phyloP scores from a whole-genome alignment of 306 rosid species.

The Citrullus mucosospermus region DNA sequence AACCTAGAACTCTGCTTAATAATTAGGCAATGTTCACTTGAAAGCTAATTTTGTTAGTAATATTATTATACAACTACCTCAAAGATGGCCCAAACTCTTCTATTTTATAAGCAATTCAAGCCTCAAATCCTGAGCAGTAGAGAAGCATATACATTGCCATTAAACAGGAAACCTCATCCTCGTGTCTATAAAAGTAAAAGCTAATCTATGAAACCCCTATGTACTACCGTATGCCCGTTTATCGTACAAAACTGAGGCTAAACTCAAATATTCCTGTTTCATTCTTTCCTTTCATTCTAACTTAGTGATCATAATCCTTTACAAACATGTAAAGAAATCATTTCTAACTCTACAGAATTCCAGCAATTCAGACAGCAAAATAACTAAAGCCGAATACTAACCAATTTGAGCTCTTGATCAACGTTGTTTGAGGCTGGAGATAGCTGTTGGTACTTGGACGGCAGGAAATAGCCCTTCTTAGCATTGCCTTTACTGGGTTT shows the following conservation, averaged over 20 bases:
- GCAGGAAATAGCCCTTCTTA: slow-evolving; percentile 21
- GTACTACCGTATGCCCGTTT: not conserved
- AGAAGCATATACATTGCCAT: not conserved
- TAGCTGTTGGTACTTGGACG: slow-evolving; percentile 29
- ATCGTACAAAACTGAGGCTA: not conserved
- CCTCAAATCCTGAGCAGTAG: not conserved
- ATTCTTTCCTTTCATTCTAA: not conserved
- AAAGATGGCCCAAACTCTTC: not conserved
- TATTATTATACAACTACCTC: not conserved
- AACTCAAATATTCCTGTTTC: not conserved
- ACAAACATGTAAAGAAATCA: not conserved
- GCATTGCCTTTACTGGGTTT: slow-evolving; percentile 26
- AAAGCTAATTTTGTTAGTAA: not conserved
- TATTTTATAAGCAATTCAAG: not conserved
- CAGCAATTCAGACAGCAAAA: not conserved
- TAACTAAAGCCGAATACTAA: slow-evolving; percentile 25
- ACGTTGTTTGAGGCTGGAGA: slow-evolving; percentile 25
- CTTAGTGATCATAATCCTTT: not conserved
- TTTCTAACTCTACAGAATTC: not conserved
- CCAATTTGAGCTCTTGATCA: slow-evolving; percentile 83
- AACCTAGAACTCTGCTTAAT: not conserved
- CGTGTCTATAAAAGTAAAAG: too few relatives aligned
- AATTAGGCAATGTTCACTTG: not conserved
- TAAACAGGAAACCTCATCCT: not conserved
- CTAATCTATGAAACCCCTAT: too few relatives aligned